These are phyloP conservation scores for Acanthamoeba polyphaga DNA, from an alignment of 208 protist species.

Conservation along the genomic window DNA sequence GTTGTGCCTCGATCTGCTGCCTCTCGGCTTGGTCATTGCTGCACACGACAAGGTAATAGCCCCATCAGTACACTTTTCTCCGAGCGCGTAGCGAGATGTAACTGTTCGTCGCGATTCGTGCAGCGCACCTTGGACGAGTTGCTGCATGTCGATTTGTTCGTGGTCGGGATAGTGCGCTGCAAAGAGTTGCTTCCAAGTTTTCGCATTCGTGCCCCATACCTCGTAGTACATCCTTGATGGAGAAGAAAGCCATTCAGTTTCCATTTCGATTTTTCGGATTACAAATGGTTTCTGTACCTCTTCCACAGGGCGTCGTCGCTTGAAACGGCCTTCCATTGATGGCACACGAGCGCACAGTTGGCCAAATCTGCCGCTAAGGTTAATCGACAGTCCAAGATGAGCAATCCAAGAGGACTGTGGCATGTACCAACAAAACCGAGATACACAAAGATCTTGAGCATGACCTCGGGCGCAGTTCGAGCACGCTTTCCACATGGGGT, in stretches of 20 bases:
- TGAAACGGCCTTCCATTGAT: conserved; percentile 16
- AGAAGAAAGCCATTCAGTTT: neutral
- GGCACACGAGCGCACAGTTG: neutral
- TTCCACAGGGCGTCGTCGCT: neutral
- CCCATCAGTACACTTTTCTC: neutral
- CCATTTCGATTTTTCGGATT: neutral
- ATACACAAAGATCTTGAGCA: conserved; percentile 56
- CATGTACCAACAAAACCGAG: neutral
- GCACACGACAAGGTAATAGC: neutral
- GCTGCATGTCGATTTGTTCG: neutral
- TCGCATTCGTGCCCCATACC: neutral
- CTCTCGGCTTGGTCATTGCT: neutral
- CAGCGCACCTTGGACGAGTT: neutral
- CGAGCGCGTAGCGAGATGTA: too few species aligned
- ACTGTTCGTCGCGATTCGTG: too few species aligned
- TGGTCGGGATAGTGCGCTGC: conserved; percentile 9
- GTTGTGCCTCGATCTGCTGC: neutral
- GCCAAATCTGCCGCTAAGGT: neutral
- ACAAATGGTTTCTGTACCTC: neutral
- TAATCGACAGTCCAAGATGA: neutral
- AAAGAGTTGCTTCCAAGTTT: conserved; percentile 44
- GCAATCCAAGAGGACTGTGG: too few species aligned
- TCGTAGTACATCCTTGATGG: neutral
- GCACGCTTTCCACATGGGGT: neutral
- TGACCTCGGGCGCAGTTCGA: neutral